Evolutionary conservation across 768 basidiomycete genomes (phyloP).

Genomic region (Auriscalpium vulgare): DNA sequence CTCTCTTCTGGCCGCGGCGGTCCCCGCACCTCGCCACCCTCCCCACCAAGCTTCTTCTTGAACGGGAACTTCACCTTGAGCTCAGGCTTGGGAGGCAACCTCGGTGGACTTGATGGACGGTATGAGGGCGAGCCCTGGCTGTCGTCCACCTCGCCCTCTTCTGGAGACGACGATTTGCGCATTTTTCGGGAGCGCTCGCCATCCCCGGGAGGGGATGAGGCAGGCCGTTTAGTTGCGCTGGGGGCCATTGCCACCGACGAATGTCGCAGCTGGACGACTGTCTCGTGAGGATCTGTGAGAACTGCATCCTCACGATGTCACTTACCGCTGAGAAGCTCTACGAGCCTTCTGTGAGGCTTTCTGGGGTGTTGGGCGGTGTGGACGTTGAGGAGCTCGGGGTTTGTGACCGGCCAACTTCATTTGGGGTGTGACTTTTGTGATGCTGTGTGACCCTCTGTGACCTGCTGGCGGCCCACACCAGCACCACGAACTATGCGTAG

Average conservation of each 20-base stretch:
- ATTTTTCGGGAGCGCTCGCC: slow-evolving; percentile 33
- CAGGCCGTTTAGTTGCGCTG: slow-evolving; percentile 43
- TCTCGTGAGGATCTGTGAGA: no score
- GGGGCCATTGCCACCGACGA: neutral
- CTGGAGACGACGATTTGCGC: slow-evolving; percentile 52
- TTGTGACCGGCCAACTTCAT: no score
- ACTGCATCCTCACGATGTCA: no score
- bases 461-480: no score
- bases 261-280: no score
- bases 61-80: slow-evolving; percentile 68
- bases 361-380: no score
- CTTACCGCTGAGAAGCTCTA: no score
- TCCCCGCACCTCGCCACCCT: neutral
- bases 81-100: slow-evolving; percentile 25
- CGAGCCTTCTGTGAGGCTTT: no score
- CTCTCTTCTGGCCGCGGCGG: slow-evolving; percentile 2
- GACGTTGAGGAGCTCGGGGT: no score
- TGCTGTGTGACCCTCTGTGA: no score
- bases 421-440: no score
- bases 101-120: slow-evolving; percentile 12
- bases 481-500: no score
- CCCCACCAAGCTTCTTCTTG: slow-evolving; percentile 37
- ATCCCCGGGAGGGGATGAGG: slow-evolving; percentile 39
- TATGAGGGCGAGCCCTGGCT: slow-evolving; percentile 18
- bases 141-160: slow-evolving; percentile 81